phyloP scores from a whole-genome alignment of 257 asterid genomes.

The Fraxinus anomala region DNA sequence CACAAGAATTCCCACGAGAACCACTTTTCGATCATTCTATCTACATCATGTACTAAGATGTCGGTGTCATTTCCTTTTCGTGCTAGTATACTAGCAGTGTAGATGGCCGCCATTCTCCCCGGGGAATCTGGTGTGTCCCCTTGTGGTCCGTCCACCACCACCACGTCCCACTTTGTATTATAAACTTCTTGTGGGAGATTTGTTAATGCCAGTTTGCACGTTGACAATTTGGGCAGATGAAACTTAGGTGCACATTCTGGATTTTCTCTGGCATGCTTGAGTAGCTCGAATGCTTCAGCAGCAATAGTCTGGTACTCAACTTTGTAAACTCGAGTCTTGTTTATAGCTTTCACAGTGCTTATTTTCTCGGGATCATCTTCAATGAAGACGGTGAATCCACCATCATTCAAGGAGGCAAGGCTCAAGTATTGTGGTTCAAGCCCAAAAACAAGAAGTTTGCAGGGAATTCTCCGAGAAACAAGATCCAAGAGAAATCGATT shows the following conservation, averaged over 20 bases:
- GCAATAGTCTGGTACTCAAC: conserved; percentile 64
- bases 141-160: conserved; percentile 81
- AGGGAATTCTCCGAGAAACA: conserved; percentile 56
- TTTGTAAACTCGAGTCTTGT: conserved; percentile 41
- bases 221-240: conserved; percentile 27
- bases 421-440: conserved; percentile 40
- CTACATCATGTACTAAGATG: conserved; percentile 68
- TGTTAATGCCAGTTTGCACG: conserved; percentile 53
- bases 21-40: conserved; percentile 85
- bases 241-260: conserved; percentile 38
- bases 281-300: conserved; percentile 61
- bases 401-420: conserved; percentile 50
- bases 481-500: conserved; percentile 43
- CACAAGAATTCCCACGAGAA: conserved; percentile 88
- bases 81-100: conserved; percentile 65
- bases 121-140: conserved; percentile 66
- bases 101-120: conserved; percentile 82
- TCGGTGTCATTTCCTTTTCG: conserved; percentile 52
- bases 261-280: conserved; percentile 58
- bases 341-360: conserved; percentile 22
- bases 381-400: conserved; percentile 63
- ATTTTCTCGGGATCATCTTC: conserved; percentile 48
- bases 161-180: conserved; percentile 61
- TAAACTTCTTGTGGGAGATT: conserved; percentile 53
- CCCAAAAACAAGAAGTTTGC: conserved; percentile 78